These are phyloP conservation scores for Xerocomellus chrysenteron DNA, from an alignment of 768 basidiomycete species.

Conservation along the genomic window DNA sequence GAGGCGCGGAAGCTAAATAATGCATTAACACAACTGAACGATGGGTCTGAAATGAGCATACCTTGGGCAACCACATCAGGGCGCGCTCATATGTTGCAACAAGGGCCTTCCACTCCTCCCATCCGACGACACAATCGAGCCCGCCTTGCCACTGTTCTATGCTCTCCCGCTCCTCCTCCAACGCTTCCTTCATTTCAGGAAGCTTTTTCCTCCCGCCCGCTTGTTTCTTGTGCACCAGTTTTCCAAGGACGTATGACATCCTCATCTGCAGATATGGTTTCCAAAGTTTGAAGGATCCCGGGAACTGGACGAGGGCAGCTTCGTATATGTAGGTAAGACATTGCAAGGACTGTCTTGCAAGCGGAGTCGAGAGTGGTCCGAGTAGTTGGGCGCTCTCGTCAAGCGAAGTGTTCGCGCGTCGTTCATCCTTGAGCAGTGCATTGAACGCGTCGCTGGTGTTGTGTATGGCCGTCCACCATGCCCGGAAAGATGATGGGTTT, in stretches of 20 bases:
- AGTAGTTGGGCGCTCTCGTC: slow-evolving; percentile 59
- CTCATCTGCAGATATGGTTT: slow-evolving; percentile 86
- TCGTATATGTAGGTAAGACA: slow-evolving; percentile 92
- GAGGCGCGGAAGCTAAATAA: slow-evolving; percentile 76
- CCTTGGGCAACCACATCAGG: slow-evolving; percentile 91
- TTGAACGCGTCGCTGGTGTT: slow-evolving; percentile 66
- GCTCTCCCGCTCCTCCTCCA: slow-evolving; percentile 82
- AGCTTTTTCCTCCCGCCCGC: slow-evolving; percentile 90
- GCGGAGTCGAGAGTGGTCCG: slow-evolving; percentile 75
- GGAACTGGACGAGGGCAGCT: slow-evolving; percentile 82
- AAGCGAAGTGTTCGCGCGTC: slow-evolving; percentile 42
- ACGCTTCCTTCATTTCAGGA: slow-evolving; percentile 84
- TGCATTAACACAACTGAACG: slow-evolving; percentile 4
- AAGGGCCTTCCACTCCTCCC: slow-evolving; percentile 92
- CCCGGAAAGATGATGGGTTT: slow-evolving; percentile 87
- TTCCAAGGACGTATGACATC: slow-evolving; percentile 84
- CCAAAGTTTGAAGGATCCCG: slow-evolving; percentile 93
- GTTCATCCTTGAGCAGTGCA: slow-evolving; percentile 56
- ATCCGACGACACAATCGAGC: slow-evolving; percentile 87
- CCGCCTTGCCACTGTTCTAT: slow-evolving; percentile 84
- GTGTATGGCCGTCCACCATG: slow-evolving; percentile 90
- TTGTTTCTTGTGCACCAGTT: slow-evolving; percentile 64
- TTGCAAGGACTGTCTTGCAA: slow-evolving; percentile 74
- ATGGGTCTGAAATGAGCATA: slow-evolving; percentile 34
- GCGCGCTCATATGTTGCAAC: slow-evolving; percentile 89